Base-by-base conservation (phyloP, 2,329 filamentous ascomycete genomes). In the Fusarium dimerum region DNA sequence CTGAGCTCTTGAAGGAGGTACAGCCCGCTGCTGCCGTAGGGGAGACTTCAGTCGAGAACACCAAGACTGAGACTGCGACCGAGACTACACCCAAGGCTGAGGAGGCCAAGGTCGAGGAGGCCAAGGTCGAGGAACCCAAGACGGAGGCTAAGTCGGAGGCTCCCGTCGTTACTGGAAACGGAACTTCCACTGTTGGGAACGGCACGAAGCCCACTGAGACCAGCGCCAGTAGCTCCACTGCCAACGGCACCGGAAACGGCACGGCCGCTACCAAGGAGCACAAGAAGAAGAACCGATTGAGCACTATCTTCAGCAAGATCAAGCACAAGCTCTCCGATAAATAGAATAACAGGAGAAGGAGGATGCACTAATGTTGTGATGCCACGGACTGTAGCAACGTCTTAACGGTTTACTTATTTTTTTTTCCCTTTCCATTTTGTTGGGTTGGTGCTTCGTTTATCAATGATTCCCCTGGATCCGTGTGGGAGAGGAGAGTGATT, bases 231-330 rank as follows among this genome's bases (percentile, higher is more conserved):
- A 56, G 57, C 43, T 49, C 59, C 17, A 52, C 57, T 5, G 55
- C 57, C n/a, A 60, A 45, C 13, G 54, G 75, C 15, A 78, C 10
- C 32, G 32, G 32, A 12, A 36, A 36, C 9, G 20, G 20, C 20
- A 26, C 20, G 20, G 4, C 32, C 32, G 10, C 32, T 11, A 36
- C 32, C 32, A 36, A 36, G 32, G 32, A 83, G 47, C 84, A 83
- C 74, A 88, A 87, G 78, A 87, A 86, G 78, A 86, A 85, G 76
- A 77, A 82, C 70, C 78, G 85, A 48, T 63, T 86, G 53, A 88
- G 85, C 71, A 73, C 78, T 48, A 80, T 88, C 63, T 82, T 89
- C 66, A 75, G 72, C 71, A 83, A 81, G 74, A 65, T 83, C 64
- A 79, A 79, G 71, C 67, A 73, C 61, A 83, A 73, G 71, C 59